Evolutionary conservation across 2,329 filamentous ascomycete genomes (phyloP), one percentile per base, ranked within the genome.

Genomic region (Rhytidhysteron rufulum): DNA sequence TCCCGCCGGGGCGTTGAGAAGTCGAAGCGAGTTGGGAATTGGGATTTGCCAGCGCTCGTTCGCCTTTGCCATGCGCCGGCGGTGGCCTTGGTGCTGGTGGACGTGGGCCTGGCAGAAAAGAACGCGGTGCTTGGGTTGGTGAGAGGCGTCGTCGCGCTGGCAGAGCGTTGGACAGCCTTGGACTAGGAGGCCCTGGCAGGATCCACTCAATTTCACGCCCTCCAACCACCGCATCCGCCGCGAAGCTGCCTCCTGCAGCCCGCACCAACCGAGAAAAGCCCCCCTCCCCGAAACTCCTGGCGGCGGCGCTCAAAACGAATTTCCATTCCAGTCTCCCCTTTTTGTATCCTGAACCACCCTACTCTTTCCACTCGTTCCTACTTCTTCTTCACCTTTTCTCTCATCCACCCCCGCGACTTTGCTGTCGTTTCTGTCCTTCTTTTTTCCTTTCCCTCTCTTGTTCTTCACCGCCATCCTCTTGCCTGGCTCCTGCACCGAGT

Each of bases 341-440:
- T 42, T 48, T 44, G 19, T 39, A 40, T 41, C 35, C 31, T 25
- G 22, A 11, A 34, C 29, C 30, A n/a, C 32, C 34, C 39, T n/a
- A n/a, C 32, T 31, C 32, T 32, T 31, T 37, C 47, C 44, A 32
- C 34, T 46, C 52, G 39, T 44, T 43, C 42, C 33, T 50, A 42
- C 44, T 53, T 54, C 54, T 55, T 57, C 57, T 37, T 54, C 47
- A n/a, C n/a, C n/a, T n/a, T n/a, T n/a, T n/a, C n/a, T n/a, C n/a
- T n/a, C n/a, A n/a, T n/a, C 51, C 54, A 50, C 48, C 42, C 44
- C 57, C 47, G 47, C 46, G 46, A 46, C 48, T 34, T 45, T 35
- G 40, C 48, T 50, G 41, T 50, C 50, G 42, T 44, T 48, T 43
- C 41, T 43, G 40, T 51, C 27, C 38, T 31, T 35, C 34, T 53